These are phyloP conservation scores for Lentithecium fluviatile DNA, from an alignment of 495 filamentous ascomycete species.

Conservation along the genomic window DNA sequence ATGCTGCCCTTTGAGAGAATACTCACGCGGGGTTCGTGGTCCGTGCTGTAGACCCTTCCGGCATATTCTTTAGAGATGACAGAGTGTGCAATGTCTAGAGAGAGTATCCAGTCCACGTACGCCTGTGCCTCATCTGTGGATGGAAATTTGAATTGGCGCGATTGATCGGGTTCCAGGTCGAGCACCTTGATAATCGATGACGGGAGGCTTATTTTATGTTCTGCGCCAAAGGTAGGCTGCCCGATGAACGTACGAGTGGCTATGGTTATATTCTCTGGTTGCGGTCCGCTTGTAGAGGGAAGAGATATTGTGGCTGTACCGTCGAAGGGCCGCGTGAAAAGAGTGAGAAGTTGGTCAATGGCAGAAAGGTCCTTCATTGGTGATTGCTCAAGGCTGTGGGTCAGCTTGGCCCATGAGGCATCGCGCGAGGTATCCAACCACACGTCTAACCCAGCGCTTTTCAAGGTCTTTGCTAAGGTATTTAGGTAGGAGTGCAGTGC, in stretches of 20 bases:
- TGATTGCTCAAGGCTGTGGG: conserved; percentile 1
- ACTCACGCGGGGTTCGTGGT: neutral
- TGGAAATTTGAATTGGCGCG: conserved; percentile 26
- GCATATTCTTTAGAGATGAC: conserved; percentile 11
- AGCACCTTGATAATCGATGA: conserved; percentile 11
- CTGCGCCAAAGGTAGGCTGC: conserved; percentile 48
- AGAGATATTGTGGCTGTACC: conserved; percentile 35
- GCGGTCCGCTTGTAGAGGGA: conserved; percentile 17
- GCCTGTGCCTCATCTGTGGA: conserved; percentile 14
- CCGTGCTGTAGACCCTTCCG: neutral
- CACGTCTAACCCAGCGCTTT: conserved; percentile 45
- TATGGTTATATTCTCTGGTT: conserved; percentile 45
- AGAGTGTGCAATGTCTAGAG: conserved; percentile 24
- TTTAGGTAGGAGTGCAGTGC: conserved; percentile 45
- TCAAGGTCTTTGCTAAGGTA: conserved; percentile 44
- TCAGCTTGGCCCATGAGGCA: conserved; percentile 14
- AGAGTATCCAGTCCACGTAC: conserved; percentile 27
- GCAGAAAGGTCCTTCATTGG: conserved; percentile 11
- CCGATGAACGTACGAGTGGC: conserved; percentile 49
- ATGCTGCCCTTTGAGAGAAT: neutral
- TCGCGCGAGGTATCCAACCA: conserved; percentile 10
- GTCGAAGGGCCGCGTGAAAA: conserved; percentile 34
- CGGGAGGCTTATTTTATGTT: conserved; percentile 49
- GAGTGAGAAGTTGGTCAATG: conserved; percentile 20
- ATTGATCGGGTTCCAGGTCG: conserved; percentile 12